Conservation (phyloP, 768 basidiomycete species). For the Agaricus subrufescens region DNA sequence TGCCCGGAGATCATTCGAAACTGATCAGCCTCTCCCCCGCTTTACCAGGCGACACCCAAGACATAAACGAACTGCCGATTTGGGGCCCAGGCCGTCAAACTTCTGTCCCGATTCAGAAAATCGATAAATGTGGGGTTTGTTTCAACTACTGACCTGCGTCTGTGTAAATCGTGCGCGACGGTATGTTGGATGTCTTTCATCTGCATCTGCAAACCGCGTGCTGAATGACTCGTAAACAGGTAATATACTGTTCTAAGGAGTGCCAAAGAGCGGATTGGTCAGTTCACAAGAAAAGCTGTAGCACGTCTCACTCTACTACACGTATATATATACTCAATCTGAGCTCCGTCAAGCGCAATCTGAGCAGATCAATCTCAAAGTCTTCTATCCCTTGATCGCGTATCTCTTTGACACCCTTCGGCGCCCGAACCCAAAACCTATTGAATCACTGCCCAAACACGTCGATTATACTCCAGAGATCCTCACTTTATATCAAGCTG, state of each 20-base stretch:
- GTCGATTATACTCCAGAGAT: too few relatives aligned
- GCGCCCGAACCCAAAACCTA: background rate
- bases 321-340: background rate
- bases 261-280: slow-evolving; percentile 14
- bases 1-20: background rate
- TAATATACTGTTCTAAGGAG: slow-evolving; percentile 10
- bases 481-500: too few relatives aligned
- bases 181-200: background rate
- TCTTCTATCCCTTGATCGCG: slow-evolving; percentile 14
- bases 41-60: background rate
- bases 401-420: slow-evolving; percentile 7
- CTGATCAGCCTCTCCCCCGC: background rate
- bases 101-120: slow-evolving; percentile 5
- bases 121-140: slow-evolving; percentile 12
- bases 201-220: background rate
- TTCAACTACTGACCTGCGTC: background rate
- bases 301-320: background rate
- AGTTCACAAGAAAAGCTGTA: slow-evolving; percentile 9
- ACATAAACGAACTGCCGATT: background rate
- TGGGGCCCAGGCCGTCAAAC: background rate
- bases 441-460: background rate
- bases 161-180: slow-evolving; percentile 12
- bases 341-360: slow-evolving; percentile 7
- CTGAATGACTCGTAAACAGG: background rate
- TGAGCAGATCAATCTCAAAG: slow-evolving; percentile 10